These are phyloP conservation scores for Oryza longistaminata DNA, from an alignment of 176 grass and related monocot species.

Conservation along the genomic window DNA sequence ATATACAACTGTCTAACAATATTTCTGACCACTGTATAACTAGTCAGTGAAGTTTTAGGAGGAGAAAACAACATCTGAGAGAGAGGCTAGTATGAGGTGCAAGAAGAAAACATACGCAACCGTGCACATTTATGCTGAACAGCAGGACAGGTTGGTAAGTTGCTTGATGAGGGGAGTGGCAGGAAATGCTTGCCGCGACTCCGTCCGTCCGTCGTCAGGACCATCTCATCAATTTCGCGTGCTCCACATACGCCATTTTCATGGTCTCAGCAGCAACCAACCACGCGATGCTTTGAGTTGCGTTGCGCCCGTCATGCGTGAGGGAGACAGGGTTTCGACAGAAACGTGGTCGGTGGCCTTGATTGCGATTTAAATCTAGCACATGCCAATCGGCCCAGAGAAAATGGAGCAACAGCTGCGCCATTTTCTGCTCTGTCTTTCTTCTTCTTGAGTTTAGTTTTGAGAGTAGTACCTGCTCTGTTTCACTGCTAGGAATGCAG, in stretches of 20 bases:
- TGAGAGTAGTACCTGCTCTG: background rate
- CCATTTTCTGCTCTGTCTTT: background rate
- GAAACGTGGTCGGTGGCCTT: background rate
- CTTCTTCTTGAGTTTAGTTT: background rate
- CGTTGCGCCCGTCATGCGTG: background rate
- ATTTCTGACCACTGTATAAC: no score
- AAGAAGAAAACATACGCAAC: background rate
- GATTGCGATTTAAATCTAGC: conserved; percentile 8
- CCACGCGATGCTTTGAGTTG: background rate
- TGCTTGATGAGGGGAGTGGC: background rate
- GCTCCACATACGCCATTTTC: conserved; percentile 29
- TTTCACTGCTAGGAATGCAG: background rate
- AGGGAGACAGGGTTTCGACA: background rate
- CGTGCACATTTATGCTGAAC: conserved; percentile 8
- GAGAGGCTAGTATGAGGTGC: no score
- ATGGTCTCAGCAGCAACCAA: background rate
- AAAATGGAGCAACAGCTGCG: background rate
- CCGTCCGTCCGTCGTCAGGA: background rate
- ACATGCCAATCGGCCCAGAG: background rate
- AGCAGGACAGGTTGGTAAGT: background rate
- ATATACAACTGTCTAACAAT: no score
- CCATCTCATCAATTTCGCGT: background rate
- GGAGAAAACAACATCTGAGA: no score
- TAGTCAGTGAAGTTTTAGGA: no score
- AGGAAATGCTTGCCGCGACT: background rate